Conservation (phyloP, 2,329 filamentous ascomycete genomes). For the Pezicula neosporulosa region DNA sequence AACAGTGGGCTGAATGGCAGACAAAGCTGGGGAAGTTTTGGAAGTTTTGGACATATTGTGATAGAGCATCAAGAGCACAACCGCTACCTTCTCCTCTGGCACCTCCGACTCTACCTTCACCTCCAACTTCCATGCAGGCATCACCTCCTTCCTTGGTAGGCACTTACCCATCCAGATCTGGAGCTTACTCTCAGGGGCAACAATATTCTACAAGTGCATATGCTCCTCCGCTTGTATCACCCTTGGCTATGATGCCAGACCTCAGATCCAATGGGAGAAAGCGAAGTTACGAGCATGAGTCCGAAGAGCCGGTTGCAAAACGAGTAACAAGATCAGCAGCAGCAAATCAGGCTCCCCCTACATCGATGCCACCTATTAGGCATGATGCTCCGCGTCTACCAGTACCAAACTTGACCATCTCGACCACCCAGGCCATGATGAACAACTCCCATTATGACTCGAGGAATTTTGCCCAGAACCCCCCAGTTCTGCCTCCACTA, state of each 20-base stretch:
- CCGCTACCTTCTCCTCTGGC: constrained; percentile 20
- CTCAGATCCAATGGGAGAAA: constrained; percentile 42
- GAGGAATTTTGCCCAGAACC: constrained; percentile 18
- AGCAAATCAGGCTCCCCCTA: constrained; percentile 5
- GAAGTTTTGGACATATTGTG: constrained; percentile 71
- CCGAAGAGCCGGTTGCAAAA: constrained; percentile 55
- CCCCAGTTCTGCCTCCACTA: constrained; percentile 24
- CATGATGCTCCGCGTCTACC: constrained; percentile 53
- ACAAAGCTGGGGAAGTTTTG: constrained; percentile 77
- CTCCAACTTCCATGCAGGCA: constrained; percentile 44
- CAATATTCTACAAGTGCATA: constrained; percentile 32
- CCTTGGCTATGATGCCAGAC: constrained; percentile 32
- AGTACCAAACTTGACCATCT: constrained; percentile 63
- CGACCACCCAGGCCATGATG: constrained; percentile 25
- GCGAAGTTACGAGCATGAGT: constrained; percentile 52
- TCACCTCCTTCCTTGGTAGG: constrained; percentile 38
- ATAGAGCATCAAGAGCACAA: constrained; percentile 23
- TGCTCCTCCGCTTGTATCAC: constrained; percentile 28
- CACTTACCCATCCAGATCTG: constrained; percentile 31
- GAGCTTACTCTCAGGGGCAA: constrained; percentile 22
- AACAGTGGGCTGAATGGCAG: constrained; percentile 87
- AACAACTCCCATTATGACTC: constrained; percentile 14
- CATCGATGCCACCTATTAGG: constrained; percentile 11
- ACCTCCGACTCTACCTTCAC: constrained; percentile 43
- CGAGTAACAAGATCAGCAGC: constrained; percentile 22